Evolutionary conservation across 2,329 filamentous ascomycete species (phyloP), one percentile per base, ranked within the genome.

Genomic region (Myrmaecium sp.): DNA sequence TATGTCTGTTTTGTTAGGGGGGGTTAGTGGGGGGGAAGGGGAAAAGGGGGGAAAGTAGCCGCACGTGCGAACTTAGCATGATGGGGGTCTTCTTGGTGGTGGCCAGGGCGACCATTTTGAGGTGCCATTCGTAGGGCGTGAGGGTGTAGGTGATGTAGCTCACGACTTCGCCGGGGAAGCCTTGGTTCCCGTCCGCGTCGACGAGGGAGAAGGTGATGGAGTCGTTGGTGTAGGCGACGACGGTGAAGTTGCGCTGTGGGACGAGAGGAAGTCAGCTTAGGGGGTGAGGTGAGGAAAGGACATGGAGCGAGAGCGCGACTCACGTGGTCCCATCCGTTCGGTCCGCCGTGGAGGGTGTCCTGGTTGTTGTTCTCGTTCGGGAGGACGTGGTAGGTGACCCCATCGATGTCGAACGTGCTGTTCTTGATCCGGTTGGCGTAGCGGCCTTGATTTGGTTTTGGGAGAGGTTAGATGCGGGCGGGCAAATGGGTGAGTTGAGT

Each of bases 381-480:
- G 19, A 55, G 40, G 29, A 77, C 53, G 33, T 73, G 50, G 48
- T 68, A 79, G 3, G 49, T 55, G 28, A 54, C 51, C 27, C 71
- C 74, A 37, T 79, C 74, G 30, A 81, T 68, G 32, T 56, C 61
- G 42, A 81, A 81, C 5, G 65, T 74, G 49, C 68, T 73, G 58
- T 83, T 82, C 60, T 69, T 71, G 58, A 83, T 83, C 36, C 78
- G 72, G 50, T 84, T 84, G 31, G 78, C 78, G 46, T 84, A 84
- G 29, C 78, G 71, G 24, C 51, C 48, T 45, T 22, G 5, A n/a
- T n/a, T n/a, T n/a, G n/a, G n/a, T n/a, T n/a, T n/a, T n/a, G n/a
- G 9, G 10, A 1, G 10, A 17, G 6, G 21, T 40, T 28, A 38
- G 23, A 22, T 21, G 14, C 7, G 11, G 9, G 14, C 14, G 14